phyloP scores from a whole-genome alignment of 2,329 filamentous ascomycete genomes.

The Penicillium sp. region DNA sequence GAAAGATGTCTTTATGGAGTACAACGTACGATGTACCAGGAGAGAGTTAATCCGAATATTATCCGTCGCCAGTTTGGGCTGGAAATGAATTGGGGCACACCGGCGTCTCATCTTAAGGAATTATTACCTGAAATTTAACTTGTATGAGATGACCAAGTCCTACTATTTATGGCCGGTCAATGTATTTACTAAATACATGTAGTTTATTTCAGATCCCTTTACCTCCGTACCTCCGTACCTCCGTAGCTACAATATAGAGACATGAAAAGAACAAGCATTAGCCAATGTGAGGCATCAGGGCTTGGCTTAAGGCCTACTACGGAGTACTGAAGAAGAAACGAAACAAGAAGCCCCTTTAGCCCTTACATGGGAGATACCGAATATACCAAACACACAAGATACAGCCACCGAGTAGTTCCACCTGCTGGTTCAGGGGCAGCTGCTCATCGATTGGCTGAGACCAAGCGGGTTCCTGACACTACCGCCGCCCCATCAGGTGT shows the following conservation, averaged over 20 bases:
- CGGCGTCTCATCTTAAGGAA: conserved; percentile 11
- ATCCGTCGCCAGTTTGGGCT: neutral
- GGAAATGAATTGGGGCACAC: conserved; percentile 8
- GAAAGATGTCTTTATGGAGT: neutral
- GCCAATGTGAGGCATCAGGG: neutral
- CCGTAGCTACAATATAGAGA: too few species aligned
- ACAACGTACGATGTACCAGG: neutral
- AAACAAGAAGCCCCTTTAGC: neutral
- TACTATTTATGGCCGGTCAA: too few species aligned
- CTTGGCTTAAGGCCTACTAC: neutral
- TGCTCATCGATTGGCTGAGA: conserved; percentile 19
- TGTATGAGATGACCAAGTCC: too few species aligned
- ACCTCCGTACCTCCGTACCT: too few species aligned
- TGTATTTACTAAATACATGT: too few species aligned
- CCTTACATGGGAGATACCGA: conserved; percentile 4
- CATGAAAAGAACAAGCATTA: conserved; percentile 1
- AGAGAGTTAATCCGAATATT: conserved; percentile 2
- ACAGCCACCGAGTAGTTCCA: conserved; percentile 1
- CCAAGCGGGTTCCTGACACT: conserved; percentile 30
- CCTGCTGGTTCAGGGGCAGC: conserved; percentile 20
- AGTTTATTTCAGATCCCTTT: too few species aligned
- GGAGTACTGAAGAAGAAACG: neutral
- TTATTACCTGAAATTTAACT: too few species aligned
- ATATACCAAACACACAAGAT: neutral
- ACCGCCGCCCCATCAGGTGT: conserved; percentile 11